Percentiles rank a stretch among this genome's conserved stretches.
These are phyloP conservation scores for Globisporangium emineosum DNA, from an alignment of 352 stramenopile genomes.

Conservation along the genomic window DNA sequence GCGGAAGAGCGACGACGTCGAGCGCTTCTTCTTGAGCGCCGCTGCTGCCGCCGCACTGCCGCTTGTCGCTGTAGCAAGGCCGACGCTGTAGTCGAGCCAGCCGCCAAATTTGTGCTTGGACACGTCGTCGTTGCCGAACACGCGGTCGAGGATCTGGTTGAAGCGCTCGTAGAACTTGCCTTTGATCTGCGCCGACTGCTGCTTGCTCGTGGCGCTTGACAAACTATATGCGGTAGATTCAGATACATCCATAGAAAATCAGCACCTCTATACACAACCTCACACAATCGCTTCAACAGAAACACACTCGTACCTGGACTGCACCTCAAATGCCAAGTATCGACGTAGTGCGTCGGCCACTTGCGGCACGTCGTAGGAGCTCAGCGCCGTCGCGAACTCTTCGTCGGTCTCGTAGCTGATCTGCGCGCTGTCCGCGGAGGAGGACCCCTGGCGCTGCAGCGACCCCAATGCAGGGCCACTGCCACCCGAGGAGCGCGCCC, in stretches of 20 bases:
- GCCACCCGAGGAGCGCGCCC: background rate
- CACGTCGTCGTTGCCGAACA: constrained; percentile 68
- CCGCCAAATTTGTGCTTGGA: constrained; percentile 81
- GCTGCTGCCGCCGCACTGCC: constrained; percentile 18
- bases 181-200: constrained; percentile 71
- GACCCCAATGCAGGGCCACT: background rate
- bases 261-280: background rate
- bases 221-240: constrained; percentile 19
- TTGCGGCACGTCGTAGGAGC: constrained; percentile 62
- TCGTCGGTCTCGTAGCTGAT: constrained; percentile 65
- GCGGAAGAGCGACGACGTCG: constrained; percentile 31
- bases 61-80: constrained; percentile 20
- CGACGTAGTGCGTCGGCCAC: constrained; percentile 58
- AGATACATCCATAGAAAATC: background rate
- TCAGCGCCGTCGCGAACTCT: constrained; percentile 63
- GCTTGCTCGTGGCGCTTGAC: constrained; percentile 54
- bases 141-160: constrained; percentile 78
- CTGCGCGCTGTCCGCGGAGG: constrained; percentile 9
- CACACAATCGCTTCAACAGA: no score
- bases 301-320: constrained; percentile 38
- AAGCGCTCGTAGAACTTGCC: constrained; percentile 86
- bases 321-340: constrained; percentile 68
- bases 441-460: constrained; percentile 21
- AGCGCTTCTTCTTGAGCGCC: constrained; percentile 39
- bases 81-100: constrained; percentile 81